Conservation (phyloP, 1,284 basidiomycete genomes). For the Tremellales sp. region DNA sequence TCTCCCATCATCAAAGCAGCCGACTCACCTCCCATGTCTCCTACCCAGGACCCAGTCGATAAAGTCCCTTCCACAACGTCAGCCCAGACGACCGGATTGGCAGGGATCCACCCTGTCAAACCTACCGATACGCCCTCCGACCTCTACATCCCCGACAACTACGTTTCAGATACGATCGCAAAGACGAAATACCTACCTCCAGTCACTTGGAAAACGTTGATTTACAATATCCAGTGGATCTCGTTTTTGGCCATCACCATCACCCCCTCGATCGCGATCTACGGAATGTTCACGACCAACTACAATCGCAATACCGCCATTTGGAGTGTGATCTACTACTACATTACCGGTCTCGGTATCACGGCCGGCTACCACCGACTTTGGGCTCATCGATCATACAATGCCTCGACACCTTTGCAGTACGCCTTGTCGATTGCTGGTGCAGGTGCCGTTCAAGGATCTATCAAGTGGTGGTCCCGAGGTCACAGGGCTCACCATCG, state of each 20-base stretch:
- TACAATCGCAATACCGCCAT: constrained; percentile 65
- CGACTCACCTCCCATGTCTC: background rate
- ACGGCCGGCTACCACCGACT: constrained; percentile 79
- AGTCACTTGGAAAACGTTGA: constrained; percentile 63
- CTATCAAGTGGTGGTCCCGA: constrained; percentile 92
- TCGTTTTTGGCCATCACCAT: constrained; percentile 69
- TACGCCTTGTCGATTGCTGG: constrained; percentile 73
- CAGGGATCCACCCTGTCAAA: constrained; percentile 20
- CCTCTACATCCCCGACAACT: constrained; percentile 75
- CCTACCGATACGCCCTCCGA: constrained; percentile 25
- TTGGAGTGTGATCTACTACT: constrained; percentile 74
- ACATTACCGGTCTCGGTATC: constrained; percentile 71
- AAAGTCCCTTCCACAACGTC: too few relatives aligned
- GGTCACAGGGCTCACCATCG: constrained; percentile 90
- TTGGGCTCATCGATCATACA: constrained; percentile 89
- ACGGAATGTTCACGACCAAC: constrained; percentile 60
- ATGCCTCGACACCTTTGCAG: constrained; percentile 74
- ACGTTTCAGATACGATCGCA: constrained; percentile 77
- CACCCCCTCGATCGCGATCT: constrained; percentile 66
- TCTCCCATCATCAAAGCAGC: background rate
- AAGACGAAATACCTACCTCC: constrained; percentile 70
- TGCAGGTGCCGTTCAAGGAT: constrained; percentile 82
- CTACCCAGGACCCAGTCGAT: background rate
- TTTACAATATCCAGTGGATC: constrained; percentile 70
- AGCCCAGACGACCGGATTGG: background rate